Percentiles rank a stretch among this genome's conserved stretches.
Conservation (phyloP, 768 basidiomycete genomes). For the Xerocomellus intermedius region DNA sequence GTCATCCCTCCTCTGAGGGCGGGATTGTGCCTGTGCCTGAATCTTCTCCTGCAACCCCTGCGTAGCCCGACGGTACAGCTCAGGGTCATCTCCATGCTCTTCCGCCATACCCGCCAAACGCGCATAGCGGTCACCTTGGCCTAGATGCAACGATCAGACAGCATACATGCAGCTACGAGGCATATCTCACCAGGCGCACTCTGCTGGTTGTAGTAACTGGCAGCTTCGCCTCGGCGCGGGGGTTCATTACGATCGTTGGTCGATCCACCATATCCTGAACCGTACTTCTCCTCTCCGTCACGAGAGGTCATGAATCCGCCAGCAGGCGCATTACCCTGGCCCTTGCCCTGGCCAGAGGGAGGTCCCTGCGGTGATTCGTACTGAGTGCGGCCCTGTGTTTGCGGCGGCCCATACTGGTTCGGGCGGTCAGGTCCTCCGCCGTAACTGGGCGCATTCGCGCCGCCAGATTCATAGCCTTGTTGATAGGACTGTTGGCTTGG, state of each 20-base stretch:
- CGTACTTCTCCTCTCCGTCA: conserved; percentile 6
- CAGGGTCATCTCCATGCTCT: conserved; percentile 18
- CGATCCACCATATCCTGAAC: conserved; percentile 6
- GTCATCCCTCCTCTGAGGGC: not conserved
- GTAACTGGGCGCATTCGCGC: not conserved
- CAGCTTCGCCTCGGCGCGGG: conserved; percentile 17
- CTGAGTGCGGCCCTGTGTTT: conserved; percentile 7
- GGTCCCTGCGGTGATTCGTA: conserved; percentile 7
- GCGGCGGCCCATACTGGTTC: conserved; percentile 10
- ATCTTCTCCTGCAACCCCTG: conserved; percentile 23
- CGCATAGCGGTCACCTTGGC: conserved; percentile 19
- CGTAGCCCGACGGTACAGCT: conserved; percentile 21
- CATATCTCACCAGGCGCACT: conserved; percentile 2
- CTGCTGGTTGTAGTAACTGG: conserved; percentile 17
- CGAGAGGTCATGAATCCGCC: conserved; percentile 18
- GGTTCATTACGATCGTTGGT: not conserved
- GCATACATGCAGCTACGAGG: not conserved
- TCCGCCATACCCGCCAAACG: conserved; percentile 18
- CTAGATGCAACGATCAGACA: conserved; percentile 11
- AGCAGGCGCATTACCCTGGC: conserved; percentile 10
- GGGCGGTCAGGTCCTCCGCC: conserved; percentile 3
- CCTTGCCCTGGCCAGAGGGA: not conserved
- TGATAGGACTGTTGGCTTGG: not conserved
- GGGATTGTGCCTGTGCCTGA: conserved; percentile 15
- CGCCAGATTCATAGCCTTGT: conserved; percentile 8